Evolutionary conservation across 176 grass and related monocot genomes (phyloP).

Genomic region (Puccinellia tenuiflora): DNA sequence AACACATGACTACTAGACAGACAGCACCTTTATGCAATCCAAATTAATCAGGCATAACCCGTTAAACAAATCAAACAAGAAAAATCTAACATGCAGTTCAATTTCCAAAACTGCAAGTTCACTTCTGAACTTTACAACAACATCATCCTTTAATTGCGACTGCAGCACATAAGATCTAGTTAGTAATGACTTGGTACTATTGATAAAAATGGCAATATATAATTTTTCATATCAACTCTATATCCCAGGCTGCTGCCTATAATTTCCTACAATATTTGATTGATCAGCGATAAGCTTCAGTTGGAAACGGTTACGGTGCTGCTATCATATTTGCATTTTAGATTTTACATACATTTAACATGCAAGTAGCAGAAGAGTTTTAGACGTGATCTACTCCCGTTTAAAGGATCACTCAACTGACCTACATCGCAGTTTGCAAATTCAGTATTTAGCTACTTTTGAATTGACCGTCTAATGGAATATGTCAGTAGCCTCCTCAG

Average conservation of each 20-base stretch:
- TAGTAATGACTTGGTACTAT: neutral
- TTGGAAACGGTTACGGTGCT: neutral
- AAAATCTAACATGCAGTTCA: constrained; percentile 65
- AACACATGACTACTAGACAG: neutral
- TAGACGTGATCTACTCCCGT: neutral
- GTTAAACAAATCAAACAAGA: constrained; percentile 3
- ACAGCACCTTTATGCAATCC: neutral
- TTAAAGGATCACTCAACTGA: neutral
- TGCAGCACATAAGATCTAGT: constrained; percentile 41
- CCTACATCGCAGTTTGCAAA: neutral
- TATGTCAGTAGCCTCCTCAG: neutral
- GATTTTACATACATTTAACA: neutral
- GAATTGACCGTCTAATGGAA: neutral
- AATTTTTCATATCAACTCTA: neutral
- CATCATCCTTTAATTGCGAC: constrained; percentile 72
- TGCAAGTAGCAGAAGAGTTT: neutral
- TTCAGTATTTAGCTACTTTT: neutral
- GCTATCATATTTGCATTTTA: neutral
- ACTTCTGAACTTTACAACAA: constrained; percentile 63
- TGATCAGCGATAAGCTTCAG: neutral
- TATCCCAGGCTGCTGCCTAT: neutral
- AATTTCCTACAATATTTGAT: neutral
- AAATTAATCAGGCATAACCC: neutral
- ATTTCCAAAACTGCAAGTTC: constrained; percentile 93
- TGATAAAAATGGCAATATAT: neutral